Conservation (phyloP, 1,284 basidiomycete species). For the Ceratobasidium sp. region DNA sequence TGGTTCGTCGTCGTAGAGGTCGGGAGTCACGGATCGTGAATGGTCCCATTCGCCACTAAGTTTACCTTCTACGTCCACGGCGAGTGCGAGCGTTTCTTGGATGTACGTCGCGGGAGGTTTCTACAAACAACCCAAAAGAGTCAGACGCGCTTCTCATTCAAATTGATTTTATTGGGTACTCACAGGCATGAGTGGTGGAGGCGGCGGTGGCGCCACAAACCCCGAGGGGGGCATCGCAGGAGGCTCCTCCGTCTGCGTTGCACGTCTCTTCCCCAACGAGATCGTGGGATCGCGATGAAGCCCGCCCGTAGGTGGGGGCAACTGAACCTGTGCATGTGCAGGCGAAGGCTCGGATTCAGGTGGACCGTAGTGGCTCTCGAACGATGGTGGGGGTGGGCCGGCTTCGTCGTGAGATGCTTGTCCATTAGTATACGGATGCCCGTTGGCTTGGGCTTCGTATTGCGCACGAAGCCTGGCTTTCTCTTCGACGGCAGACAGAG, state of each 20-base stretch:
- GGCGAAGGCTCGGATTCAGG: constrained; percentile 45
- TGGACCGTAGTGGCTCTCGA: constrained; percentile 25
- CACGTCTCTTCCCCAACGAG: constrained; percentile 47
- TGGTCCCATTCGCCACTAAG: constrained; percentile 10
- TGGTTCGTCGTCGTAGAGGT: constrained; percentile 19
- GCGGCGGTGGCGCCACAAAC: constrained; percentile 52
- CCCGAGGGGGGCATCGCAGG: constrained; percentile 23
- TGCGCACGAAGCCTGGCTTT: constrained; percentile 73
- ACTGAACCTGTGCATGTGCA: constrained; percentile 42
- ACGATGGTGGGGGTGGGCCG: constrained; percentile 36
- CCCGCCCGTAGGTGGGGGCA: constrained; percentile 15
- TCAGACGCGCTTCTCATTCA: constrained; percentile 2
- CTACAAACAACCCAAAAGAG: not conserved
- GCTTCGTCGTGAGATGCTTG: constrained; percentile 20
- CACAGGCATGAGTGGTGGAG: constrained; percentile 72
- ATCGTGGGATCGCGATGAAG: constrained; percentile 48
- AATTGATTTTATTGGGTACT: not conserved
- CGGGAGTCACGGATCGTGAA: constrained; percentile 21
- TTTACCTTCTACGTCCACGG: constrained; percentile 62
- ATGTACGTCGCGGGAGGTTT: constrained; percentile 78
- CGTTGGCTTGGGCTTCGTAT: constrained; percentile 64
- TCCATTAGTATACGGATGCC: constrained; percentile 13
- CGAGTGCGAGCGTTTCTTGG: constrained; percentile 74
- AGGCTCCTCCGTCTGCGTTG: constrained; percentile 31
- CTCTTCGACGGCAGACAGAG: constrained; percentile 77